Percentiles rank a stretch among this genome's conserved stretches.
These are phyloP conservation scores for Phoenix roebelenii DNA, from an alignment of 176 grass and related monocot species.

Conservation along the genomic window DNA sequence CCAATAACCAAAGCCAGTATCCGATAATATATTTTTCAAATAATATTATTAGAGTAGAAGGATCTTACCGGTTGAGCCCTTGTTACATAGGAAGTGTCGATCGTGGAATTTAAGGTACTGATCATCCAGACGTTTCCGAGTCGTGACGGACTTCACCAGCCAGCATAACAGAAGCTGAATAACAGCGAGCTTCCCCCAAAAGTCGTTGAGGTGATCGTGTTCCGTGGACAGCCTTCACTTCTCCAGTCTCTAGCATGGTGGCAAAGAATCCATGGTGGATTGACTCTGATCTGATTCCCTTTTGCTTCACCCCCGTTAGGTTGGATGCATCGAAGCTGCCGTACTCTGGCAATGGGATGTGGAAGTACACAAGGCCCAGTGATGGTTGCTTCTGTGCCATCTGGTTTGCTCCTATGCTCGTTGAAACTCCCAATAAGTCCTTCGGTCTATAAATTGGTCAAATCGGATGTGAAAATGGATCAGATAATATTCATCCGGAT, in stretches of 20 bases:
- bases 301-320: conserved; percentile 76
- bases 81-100: conserved; percentile 84
- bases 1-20: no score
- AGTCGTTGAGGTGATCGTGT: conserved; percentile 89
- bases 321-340: conserved; percentile 48
- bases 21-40: not conserved
- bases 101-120: conserved; percentile 41
- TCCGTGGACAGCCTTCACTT: conserved; percentile 72
- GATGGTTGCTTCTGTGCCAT: conserved; percentile 52
- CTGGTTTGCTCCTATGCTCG: conserved; percentile 35
- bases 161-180: conserved; percentile 80
- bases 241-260: conserved; percentile 74
- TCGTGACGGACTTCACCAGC: conserved; percentile 94
- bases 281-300: conserved; percentile 66
- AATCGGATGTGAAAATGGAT: no score
- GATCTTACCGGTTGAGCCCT: conserved; percentile 48
- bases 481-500: no score
- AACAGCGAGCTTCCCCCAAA: conserved; percentile 64
- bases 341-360: conserved; percentile 88
- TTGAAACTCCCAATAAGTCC: not conserved
- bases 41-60: not conserved
- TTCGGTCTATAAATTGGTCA: no score
- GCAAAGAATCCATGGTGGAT: conserved; percentile 86
- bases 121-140: conserved; percentile 94
- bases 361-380: conserved; percentile 74